Evolutionary conservation across 768 basidiomycete species (phyloP).

Genomic region (Coprinopsis strossmayeri): DNA sequence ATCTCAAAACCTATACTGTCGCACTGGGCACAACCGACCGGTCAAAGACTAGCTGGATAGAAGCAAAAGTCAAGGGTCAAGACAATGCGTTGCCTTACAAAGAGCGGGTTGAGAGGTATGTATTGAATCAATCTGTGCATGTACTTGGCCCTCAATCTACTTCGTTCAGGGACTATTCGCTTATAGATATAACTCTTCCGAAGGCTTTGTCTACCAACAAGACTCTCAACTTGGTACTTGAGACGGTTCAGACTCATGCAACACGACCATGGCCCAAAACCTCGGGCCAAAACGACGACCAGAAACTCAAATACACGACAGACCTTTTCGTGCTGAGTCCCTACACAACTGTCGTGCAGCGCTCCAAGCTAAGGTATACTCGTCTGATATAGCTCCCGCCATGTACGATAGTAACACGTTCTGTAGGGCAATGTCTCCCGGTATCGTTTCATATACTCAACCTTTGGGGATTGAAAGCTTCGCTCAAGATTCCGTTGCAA

Average conservation of each 20-base stretch:
- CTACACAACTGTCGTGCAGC: constrained; percentile 74
- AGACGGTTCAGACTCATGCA: constrained; percentile 72
- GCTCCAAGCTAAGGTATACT: constrained; percentile 76
- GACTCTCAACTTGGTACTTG: constrained; percentile 71
- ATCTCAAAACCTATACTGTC: constrained; percentile 58
- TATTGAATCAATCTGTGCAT: neutral
- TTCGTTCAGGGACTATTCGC: constrained; percentile 32
- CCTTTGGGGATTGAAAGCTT: constrained; percentile 57
- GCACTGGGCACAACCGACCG: constrained; percentile 59
- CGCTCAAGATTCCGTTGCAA: constrained; percentile 50
- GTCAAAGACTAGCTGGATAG: constrained; percentile 67
- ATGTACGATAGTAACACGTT: neutral
- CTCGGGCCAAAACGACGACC: constrained; percentile 70
- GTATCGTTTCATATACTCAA: constrained; percentile 65
- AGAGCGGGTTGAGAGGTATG: constrained; percentile 24
- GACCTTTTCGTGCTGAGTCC: constrained; percentile 81
- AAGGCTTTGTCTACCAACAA: constrained; percentile 50
- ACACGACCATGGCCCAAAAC: constrained; percentile 70
- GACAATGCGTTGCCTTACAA: constrained; percentile 42
- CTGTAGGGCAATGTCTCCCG: constrained; percentile 60
- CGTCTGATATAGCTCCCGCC: neutral
- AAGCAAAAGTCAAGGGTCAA: constrained; percentile 75
- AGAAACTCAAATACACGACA: constrained; percentile 70
- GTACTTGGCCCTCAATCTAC: neutral
- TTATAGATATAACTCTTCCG: constrained; percentile 61